A percentile compares a stretch with the other conserved stretches of the same genome.
Evolutionary conservation across 441 rosid genomes (phyloP).

Genomic region (Erodium moschatum): DNA sequence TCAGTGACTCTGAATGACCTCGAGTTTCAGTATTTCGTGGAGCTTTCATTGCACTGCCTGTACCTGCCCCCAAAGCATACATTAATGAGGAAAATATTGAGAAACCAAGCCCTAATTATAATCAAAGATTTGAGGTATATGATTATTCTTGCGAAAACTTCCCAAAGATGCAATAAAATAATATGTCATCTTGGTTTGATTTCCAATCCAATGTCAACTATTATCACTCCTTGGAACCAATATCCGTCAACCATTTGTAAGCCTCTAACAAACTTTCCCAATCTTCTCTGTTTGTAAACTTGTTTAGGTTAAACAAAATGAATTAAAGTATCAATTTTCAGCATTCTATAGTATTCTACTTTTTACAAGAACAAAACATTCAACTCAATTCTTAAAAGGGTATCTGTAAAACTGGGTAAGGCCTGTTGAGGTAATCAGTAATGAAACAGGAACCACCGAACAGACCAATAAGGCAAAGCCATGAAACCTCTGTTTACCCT

Average conservation of each 20-base stretch:
- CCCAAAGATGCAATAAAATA: neutral
- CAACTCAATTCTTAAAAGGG: neutral
- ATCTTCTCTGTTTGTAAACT: neutral
- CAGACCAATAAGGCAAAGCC: neutral
- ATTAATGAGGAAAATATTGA: neutral
- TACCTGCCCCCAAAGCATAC: constrained; percentile 2
- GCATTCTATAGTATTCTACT: neutral
- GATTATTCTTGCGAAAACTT: neutral
- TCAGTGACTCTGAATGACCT: constrained; percentile 1
- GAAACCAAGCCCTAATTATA: neutral
- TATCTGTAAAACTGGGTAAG: neutral
- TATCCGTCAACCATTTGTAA: neutral
- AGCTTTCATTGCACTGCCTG: constrained; percentile 9
- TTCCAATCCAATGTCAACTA: neutral
- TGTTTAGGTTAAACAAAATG: neutral
- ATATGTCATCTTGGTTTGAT: neutral
- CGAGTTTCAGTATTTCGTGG: neutral
- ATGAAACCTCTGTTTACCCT: neutral
- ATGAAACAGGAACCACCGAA: neutral
- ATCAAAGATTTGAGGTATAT: neutral
- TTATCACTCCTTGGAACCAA: neutral
- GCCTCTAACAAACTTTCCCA: neutral
- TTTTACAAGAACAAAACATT: neutral
- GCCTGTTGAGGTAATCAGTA: neutral
- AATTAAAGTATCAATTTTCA: neutral